A percentile compares a stretch with the other conserved stretches of the same genome.
Evolutionary conservation across 192 early-diverging fungal genomes (phyloP).

Genomic region (Funneliformis mosseae): DNA sequence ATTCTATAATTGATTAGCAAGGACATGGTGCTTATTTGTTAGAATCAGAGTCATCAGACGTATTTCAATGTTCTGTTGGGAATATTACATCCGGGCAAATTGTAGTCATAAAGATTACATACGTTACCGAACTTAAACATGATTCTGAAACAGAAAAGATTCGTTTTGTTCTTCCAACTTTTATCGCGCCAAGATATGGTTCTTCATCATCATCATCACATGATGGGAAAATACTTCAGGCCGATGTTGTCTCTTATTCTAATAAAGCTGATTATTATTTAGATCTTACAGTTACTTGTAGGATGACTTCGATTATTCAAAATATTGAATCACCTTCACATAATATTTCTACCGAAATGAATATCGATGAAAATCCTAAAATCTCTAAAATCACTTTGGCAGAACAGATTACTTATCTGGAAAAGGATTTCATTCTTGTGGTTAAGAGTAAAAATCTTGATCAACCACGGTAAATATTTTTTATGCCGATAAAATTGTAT

Average conservation of each 20-base stretch:
- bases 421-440: constrained; percentile 36
- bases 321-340: constrained; percentile 52
- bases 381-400: constrained; percentile 37
- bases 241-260: background rate
- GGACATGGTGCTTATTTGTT: constrained; percentile 25
- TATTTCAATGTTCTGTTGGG: constrained; percentile 52
- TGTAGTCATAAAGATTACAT: constrained; percentile 47
- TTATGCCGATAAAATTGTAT: too few relatives aligned
- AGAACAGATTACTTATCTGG: constrained; percentile 35
- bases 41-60: constrained; percentile 26
- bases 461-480: constrained; percentile 27
- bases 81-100: constrained; percentile 44
- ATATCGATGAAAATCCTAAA: constrained; percentile 29
- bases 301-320: constrained; percentile 36
- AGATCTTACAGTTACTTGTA: constrained; percentile 36
- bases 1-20: constrained; percentile 1
- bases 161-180: constrained; percentile 51
- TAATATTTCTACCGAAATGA: constrained; percentile 36
- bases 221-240: background rate
- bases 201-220: background rate
- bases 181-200: constrained; percentile 45
- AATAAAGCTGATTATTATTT: background rate
- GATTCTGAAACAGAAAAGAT: constrained; percentile 51
- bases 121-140: constrained; percentile 50
- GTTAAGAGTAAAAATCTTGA: constrained; percentile 43